Evolutionary conservation across 2,329 filamentous ascomycete species (phyloP).

Genomic region (Fusarium bactridioides): DNA sequence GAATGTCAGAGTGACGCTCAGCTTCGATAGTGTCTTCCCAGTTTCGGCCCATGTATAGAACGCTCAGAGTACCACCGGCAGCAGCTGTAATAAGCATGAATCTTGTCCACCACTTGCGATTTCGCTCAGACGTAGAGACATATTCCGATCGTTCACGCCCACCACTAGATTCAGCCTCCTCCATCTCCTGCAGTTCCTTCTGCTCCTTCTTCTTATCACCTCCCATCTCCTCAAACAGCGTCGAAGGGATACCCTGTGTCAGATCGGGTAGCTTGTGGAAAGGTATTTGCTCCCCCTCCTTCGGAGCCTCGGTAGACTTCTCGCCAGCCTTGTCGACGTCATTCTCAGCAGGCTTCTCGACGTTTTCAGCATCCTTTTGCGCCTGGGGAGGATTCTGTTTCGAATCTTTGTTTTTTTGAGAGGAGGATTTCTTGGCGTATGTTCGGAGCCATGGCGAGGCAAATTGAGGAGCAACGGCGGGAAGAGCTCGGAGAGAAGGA

Average conservation of each 20-base stretch:
- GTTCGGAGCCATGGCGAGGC: constrained; percentile 43
- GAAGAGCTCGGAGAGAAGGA: constrained; percentile 38
- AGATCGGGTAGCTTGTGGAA: constrained; percentile 83
- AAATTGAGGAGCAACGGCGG: constrained; percentile 25
- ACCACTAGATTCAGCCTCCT: constrained; percentile 47
- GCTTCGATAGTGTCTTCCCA: constrained; percentile 87
- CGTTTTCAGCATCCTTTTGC: constrained; percentile 22
- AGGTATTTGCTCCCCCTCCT: constrained; percentile 55
- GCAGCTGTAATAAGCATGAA: constrained; percentile 73
- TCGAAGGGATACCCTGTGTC: constrained; percentile 93
- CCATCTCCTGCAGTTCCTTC: constrained; percentile 46
- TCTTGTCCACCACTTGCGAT: constrained; percentile 78
- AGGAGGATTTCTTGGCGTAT: constrained; percentile 37
- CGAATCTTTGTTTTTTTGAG: constrained; percentile 12
- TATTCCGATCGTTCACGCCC: constrained; percentile 70
- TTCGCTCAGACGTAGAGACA: constrained; percentile 87
- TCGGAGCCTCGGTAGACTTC: constrained; percentile 40
- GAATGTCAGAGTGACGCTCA: constrained; percentile 71
- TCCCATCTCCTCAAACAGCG: constrained; percentile 78
- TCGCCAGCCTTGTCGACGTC: constrained; percentile 32
- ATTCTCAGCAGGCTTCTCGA: constrained; percentile 29
- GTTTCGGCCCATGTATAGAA: constrained; percentile 83
- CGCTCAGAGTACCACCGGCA: constrained; percentile 62
- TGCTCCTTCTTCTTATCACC: constrained; percentile 49
- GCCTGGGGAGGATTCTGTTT: constrained; percentile 30